A percentile compares a stretch with the other conserved stretches of the same genome.
Evolutionary conservation across 129 eudicot genomes (phyloP).

Genomic region (Saussurea involucrata): DNA sequence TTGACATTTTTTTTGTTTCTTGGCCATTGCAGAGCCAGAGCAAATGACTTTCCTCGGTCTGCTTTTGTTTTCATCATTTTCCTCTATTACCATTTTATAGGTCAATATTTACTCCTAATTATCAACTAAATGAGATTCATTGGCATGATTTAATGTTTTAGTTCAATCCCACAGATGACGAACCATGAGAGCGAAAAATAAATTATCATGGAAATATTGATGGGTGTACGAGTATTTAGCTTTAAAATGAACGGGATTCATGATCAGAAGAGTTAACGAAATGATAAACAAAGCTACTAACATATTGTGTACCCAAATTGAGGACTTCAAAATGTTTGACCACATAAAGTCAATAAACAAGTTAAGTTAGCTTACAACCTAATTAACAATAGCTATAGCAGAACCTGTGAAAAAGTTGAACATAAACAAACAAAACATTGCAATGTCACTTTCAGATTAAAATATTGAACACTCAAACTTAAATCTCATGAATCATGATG

Average conservation of each 20-base stretch:
- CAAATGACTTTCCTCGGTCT: background rate
- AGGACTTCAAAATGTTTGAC: background rate
- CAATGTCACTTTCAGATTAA: slow-evolving; percentile 5
- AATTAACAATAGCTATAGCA: background rate
- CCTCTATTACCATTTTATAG: background rate
- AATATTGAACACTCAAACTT: background rate
- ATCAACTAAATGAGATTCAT: background rate
- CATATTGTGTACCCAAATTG: background rate
- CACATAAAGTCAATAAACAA: background rate
- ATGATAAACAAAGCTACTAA: background rate
- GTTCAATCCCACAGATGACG: background rate
- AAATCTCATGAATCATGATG: background rate
- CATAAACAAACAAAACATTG: background rate
- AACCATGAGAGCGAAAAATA: background rate
- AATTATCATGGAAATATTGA: background rate
- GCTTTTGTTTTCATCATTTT: background rate
- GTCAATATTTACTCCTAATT: background rate
- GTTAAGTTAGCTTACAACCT: background rate
- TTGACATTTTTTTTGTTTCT: background rate
- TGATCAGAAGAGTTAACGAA: background rate
- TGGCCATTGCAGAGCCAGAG: background rate
- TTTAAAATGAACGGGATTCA: background rate
- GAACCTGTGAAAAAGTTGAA: slow-evolving; percentile 2
- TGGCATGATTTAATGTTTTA: background rate
- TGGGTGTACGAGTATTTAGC: background rate